Percentiles rank a stretch among this genome's conserved stretches.
phyloP scores from a whole-genome alignment of 768 basidiomycete species.

The Serpula lacrymans region DNA sequence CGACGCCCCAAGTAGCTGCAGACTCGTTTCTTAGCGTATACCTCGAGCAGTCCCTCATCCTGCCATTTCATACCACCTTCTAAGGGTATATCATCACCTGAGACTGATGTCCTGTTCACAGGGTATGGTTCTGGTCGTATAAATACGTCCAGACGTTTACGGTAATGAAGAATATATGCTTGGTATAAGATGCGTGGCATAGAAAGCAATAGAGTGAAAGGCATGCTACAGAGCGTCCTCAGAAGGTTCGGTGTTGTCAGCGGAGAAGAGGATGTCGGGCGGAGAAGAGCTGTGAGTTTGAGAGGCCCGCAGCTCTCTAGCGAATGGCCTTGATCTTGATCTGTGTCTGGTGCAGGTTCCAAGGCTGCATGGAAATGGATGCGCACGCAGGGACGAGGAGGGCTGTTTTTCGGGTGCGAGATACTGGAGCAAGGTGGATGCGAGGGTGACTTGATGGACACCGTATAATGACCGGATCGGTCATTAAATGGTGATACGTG shows the following conservation, averaged over 20 bases:
- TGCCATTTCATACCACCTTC: constrained; percentile 37
- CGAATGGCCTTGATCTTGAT: no score
- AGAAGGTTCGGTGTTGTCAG: constrained; percentile 37
- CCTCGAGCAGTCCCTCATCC: constrained; percentile 28
- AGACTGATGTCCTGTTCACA: constrained; percentile 12
- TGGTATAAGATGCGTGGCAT: constrained; percentile 60
- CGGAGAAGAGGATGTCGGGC: constrained; percentile 31
- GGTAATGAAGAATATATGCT: constrained; percentile 60
- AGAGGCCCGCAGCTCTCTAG: no score
- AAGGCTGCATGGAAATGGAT: no score
- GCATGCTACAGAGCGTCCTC: constrained; percentile 36
- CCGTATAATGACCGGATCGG: constrained; percentile 59
- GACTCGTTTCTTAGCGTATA: constrained; percentile 28
- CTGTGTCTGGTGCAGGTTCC: no score
- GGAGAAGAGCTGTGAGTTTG: constrained; percentile 23
- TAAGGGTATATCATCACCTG: not conserved
- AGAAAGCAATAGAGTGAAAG: constrained; percentile 52
- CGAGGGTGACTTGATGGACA: constrained; percentile 50
- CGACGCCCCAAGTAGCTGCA: constrained; percentile 25
- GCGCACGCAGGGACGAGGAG: constrained; percentile 32
- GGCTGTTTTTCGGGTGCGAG: constrained; percentile 40
- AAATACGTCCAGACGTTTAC: constrained; percentile 52
- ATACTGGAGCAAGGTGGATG: constrained; percentile 20
- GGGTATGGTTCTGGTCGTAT: constrained; percentile 54
- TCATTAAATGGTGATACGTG: constrained; percentile 81